Conservation (phyloP, 805 yeast genomes). For the Candida ponderosae region DNA sequence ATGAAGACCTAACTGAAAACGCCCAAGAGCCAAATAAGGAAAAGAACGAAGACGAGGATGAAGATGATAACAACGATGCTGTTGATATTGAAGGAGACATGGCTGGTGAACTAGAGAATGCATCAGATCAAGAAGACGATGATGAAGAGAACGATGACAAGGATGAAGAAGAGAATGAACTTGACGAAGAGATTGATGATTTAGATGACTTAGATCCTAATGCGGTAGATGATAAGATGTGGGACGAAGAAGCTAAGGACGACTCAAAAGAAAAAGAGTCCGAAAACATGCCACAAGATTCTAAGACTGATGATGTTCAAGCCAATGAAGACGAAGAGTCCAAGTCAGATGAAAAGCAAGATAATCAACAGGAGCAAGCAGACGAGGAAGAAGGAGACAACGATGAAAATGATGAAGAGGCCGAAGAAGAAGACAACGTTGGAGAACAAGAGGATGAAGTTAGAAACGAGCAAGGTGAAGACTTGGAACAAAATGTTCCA, state of each 20-base stretch:
- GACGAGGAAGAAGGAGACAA: slow-evolving; percentile 35
- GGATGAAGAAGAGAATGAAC: slow-evolving; percentile 59
- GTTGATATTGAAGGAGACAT: slow-evolving; percentile 94
- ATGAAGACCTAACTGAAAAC: slow-evolving; percentile 71
- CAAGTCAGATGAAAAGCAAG: slow-evolving; percentile 23
- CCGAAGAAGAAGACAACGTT: slow-evolving; percentile 59
- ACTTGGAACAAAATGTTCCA: slow-evolving; percentile 66
- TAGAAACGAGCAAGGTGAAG: slow-evolving; percentile 58
- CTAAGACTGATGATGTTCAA: slow-evolving; percentile 37
- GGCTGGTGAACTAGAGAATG: slow-evolving; percentile 88
- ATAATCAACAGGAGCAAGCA: slow-evolving; percentile 27
- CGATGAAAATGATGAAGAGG: slow-evolving; percentile 45
- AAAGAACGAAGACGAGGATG: slow-evolving; percentile 55
- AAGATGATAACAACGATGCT: slow-evolving; percentile 79
- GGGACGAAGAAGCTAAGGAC: slow-evolving; percentile 87
- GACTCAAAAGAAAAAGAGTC: slow-evolving; percentile 76
- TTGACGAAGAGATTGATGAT: slow-evolving; percentile 87
- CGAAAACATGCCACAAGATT: slow-evolving; percentile 56
- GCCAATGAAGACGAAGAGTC: slow-evolving; percentile 30
- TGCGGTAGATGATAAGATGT: slow-evolving; percentile 94
- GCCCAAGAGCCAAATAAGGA: slow-evolving; percentile 72
- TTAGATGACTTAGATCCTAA: slow-evolving; percentile 88
- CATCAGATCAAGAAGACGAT: slow-evolving; percentile 56
- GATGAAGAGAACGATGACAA: slow-evolving; percentile 43
- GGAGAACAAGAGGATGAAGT: slow-evolving; percentile 81